Percentiles rank a stretch among this genome's conserved stretches.
Evolutionary conservation across 768 basidiomycete genomes (phyloP).

Genomic region (Collybia sordida): DNA sequence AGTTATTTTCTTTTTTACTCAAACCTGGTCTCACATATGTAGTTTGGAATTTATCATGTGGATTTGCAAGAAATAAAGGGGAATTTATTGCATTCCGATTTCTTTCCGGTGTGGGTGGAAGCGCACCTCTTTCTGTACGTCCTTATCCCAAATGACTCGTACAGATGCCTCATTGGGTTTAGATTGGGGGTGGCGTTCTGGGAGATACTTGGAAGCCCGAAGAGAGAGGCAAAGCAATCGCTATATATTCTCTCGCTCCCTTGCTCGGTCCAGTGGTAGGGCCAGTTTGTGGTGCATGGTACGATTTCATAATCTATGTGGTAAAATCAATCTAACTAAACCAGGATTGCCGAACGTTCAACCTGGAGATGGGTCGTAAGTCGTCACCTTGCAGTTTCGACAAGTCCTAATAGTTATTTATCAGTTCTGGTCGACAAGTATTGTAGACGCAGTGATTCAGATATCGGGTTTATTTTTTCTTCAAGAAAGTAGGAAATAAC

Average conservation of each 20-base stretch:
- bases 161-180: constrained; percentile 17
- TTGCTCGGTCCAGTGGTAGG: constrained; percentile 66
- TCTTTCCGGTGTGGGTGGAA: constrained; percentile 69
- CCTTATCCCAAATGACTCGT: constrained; percentile 29
- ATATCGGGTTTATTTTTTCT: constrained; percentile 54
- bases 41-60: constrained; percentile 64
- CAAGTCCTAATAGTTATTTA: background rate
- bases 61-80: constrained; percentile 56
- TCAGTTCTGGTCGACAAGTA: constrained; percentile 68
- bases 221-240: constrained; percentile 62
- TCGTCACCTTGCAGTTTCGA: constrained; percentile 3
- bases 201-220: constrained; percentile 61
- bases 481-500: constrained; percentile 53
- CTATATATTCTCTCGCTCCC: constrained; percentile 65
- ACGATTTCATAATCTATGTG: constrained; percentile 1
- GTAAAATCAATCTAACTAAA: background rate
- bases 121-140: constrained; percentile 61
- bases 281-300: constrained; percentile 64
- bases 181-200: constrained; percentile 65
- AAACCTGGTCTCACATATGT: background rate
- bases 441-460: constrained; percentile 56
- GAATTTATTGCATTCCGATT: constrained; percentile 71
- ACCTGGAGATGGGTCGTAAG: constrained; percentile 75
- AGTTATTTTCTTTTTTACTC: background rate
- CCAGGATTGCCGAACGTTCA: constrained; percentile 54